A percentile compares a stretch with the other conserved stretches of the same genome.
These are phyloP conservation scores for Mallotus nudiflorus DNA, from an alignment of 345 rosid genomes.

Conservation along the genomic window DNA sequence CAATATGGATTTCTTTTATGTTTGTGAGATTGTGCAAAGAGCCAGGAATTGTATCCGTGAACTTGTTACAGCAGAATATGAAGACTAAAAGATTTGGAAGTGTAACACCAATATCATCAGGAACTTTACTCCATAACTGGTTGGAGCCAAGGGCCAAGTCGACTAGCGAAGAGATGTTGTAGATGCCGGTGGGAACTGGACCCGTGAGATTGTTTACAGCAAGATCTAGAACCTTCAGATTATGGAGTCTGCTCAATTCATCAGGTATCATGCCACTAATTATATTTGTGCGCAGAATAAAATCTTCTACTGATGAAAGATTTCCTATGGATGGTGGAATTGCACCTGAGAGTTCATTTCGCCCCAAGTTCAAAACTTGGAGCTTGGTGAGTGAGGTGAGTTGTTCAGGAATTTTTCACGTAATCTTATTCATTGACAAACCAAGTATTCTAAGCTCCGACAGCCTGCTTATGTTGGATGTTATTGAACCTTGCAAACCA, in stretches of 20 bases:
- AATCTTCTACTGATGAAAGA: slow-evolving; percentile 36
- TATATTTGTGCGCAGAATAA: slow-evolving; percentile 46
- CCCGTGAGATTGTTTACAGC: slow-evolving; percentile 42
- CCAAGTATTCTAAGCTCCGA: slow-evolving; percentile 23
- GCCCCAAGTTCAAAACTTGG: slow-evolving; percentile 42
- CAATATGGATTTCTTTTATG: slow-evolving; percentile 34
- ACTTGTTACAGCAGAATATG: slow-evolving; percentile 44
- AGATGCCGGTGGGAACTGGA: slow-evolving; percentile 37
- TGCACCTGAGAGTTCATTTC: slow-evolving; percentile 38
- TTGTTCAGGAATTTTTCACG: slow-evolving; percentile 21
- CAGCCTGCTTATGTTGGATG: slow-evolving; percentile 38
- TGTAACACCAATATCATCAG: slow-evolving; percentile 17
- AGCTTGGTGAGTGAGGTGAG: slow-evolving; percentile 32
- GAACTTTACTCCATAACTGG: slow-evolving; percentile 34
- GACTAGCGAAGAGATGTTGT: slow-evolving; percentile 47
- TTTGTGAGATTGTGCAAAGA: slow-evolving; percentile 49
- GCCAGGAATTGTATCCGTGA: slow-evolving; percentile 42
- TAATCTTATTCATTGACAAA: slow-evolving; percentile 11
- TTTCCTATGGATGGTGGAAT: slow-evolving; percentile 46
- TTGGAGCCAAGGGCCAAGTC: slow-evolving; percentile 44
- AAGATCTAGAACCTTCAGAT: slow-evolving; percentile 39
- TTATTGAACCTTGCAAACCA: slow-evolving; percentile 36
- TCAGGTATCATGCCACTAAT: slow-evolving; percentile 41
- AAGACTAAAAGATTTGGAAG: slow-evolving; percentile 45
- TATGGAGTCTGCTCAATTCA: slow-evolving; percentile 35